A percentile compares a stretch with the other conserved stretches of the same genome.
Conservation (phyloP, 2,329 filamentous ascomycete genomes). For the Furcasterigmium sp. region DNA sequence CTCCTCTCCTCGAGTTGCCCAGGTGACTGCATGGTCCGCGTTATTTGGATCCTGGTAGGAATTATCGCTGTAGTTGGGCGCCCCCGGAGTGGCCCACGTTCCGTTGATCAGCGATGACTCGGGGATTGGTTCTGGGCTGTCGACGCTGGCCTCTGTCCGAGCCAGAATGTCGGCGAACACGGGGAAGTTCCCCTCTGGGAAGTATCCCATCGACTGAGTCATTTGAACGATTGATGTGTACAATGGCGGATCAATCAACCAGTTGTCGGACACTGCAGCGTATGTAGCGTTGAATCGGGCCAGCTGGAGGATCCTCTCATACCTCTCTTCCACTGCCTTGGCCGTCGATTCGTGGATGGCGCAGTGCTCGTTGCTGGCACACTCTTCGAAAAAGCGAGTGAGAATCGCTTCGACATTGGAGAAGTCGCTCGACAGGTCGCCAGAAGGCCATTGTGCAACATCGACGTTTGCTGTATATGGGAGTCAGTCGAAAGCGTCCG, state of each 20-base stretch:
- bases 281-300: neutral
- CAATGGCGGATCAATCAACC: neutral
- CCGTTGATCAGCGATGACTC: neutral
- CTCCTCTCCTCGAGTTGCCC: neutral
- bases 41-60: neutral
- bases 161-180: neutral
- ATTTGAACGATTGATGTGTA: neutral
- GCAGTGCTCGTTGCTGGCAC: slow-evolving; percentile 45
- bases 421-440: slow-evolving; percentile 37
- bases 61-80: neutral
- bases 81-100: neutral
- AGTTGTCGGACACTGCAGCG: neutral
- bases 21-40: neutral
- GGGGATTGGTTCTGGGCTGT: neutral
- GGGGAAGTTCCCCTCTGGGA: neutral
- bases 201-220: neutral
- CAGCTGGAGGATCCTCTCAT: neutral
- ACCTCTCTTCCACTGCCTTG: neutral
- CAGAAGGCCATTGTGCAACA: slow-evolving; percentile 46
- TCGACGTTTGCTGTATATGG: slow-evolving; percentile 31
- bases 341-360: slow-evolving; percentile 22
- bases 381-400: slow-evolving; percentile 46
- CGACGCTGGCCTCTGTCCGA: neutral
- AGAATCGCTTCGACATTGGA: slow-evolving; percentile 48
- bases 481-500: neutral